These are phyloP conservation scores for Spongispora temasekensis DNA, from an alignment of 1,284 basidiomycete species.

Conservation along the genomic window DNA sequence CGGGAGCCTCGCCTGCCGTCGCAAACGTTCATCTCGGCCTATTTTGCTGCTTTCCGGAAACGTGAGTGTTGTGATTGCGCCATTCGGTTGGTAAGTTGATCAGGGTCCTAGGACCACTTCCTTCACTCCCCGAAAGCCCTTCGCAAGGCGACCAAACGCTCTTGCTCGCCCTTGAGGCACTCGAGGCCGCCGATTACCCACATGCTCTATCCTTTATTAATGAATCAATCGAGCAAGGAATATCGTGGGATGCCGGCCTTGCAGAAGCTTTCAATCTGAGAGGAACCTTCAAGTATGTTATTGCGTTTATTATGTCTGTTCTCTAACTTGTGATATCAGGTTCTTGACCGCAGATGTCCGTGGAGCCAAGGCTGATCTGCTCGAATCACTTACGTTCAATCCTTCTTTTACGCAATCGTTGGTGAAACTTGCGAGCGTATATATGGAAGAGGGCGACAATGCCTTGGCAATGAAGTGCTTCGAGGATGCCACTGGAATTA, in stretches of 20 bases:
- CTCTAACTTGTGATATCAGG: constrained; percentile 35
- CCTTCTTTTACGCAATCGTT: constrained; percentile 87
- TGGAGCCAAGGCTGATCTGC: constrained; percentile 86
- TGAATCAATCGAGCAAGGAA: constrained; percentile 87
- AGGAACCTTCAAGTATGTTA: constrained; percentile 87
- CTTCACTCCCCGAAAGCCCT: constrained; percentile 75
- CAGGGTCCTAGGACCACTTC: constrained; percentile 60
- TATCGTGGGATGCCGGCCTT: constrained; percentile 75
- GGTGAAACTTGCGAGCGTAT: constrained; percentile 96
- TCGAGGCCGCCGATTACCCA: constrained; percentile 84
- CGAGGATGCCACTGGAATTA: constrained; percentile 84
- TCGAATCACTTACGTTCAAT: constrained; percentile 73
- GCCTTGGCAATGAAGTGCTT: constrained; percentile 88
- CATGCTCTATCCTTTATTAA: constrained; percentile 83
- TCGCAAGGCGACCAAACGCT: constrained; percentile 85
- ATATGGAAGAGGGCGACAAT: constrained; percentile 93
- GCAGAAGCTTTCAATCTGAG: constrained; percentile 93
- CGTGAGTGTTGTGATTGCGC: constrained; percentile 47
- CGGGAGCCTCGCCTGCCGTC: constrained; percentile 89
- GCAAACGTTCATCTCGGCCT: constrained; percentile 92
- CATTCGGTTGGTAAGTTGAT: constrained; percentile 6
- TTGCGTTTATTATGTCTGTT: not conserved
- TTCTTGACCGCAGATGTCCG: constrained; percentile 88
- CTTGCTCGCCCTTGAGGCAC: constrained; percentile 78
- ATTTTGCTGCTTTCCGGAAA: constrained; percentile 95